Evolutionary conservation across 1,284 basidiomycete genomes (phyloP).

Genomic region (Pisolithus thermaeus): DNA sequence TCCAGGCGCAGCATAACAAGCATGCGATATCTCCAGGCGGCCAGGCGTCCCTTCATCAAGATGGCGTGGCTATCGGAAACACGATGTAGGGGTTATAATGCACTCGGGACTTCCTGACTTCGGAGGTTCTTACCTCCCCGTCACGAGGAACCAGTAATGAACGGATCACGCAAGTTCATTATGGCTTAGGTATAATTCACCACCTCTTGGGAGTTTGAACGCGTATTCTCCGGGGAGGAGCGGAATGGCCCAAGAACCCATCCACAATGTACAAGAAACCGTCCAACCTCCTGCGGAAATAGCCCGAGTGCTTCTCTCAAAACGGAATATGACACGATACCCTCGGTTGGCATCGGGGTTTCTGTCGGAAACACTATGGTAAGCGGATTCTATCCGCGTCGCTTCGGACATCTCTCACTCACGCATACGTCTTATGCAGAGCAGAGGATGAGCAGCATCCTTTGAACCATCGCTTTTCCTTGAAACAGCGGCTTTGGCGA

Average conservation of each 20-base stretch:
- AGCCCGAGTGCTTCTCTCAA: conserved; percentile 32
- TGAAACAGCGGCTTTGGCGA: conserved; percentile 15
- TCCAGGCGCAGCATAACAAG: conserved; percentile 34
- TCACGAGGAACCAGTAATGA: conserved; percentile 52
- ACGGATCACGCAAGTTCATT: conserved; percentile 48
- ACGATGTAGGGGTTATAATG: conserved; percentile 36
- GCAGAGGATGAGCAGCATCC: conserved; percentile 28
- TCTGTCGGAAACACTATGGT: conserved; percentile 45
- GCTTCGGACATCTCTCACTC: conserved; percentile 3
- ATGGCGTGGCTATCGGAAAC: conserved; percentile 23
- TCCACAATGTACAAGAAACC: conserved; percentile 33
- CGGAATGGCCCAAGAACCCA: conserved; percentile 25
- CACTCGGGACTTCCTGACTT: conserved; percentile 48
- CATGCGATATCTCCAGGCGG: conserved; percentile 28
- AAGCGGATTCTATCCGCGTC: conserved; percentile 9
- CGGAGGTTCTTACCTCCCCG: conserved; percentile 35
- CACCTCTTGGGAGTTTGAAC: conserved; percentile 44
- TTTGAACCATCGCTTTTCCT: conserved; percentile 27
- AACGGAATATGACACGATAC: conserved; percentile 24
- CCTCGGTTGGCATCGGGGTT: conserved; percentile 39
- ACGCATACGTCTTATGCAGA: conserved; percentile 32
- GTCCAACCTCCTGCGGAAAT: conserved; percentile 32
- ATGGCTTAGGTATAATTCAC: conserved; percentile 48
- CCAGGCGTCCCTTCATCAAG: conserved; percentile 30
- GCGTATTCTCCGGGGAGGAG: conserved; percentile 40